Evolutionary conservation across 163 green algal genomes (phyloP).

Genomic region (Chlorella variabilis): DNA sequence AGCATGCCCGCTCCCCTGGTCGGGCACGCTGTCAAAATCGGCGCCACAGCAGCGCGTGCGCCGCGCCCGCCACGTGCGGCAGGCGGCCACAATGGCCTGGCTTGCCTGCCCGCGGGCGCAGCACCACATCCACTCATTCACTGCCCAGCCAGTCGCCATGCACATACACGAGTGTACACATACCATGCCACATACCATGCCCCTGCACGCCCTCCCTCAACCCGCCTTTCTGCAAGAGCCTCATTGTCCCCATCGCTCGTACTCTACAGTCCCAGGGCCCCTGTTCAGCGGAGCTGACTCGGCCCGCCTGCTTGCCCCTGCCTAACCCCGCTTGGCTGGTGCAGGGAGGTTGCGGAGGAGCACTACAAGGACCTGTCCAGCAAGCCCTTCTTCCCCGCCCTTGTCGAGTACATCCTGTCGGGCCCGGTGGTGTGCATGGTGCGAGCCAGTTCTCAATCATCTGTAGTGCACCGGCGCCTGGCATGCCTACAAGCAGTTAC

Average conservation of each 20-base stretch:
- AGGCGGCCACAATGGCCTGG: neutral
- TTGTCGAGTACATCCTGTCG: slow-evolving; percentile 97
- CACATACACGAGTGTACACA: too few species aligned
- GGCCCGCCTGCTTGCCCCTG: too few species aligned
- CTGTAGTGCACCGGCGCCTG: too few species aligned
- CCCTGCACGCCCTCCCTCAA: neutral
- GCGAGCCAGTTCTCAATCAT: neutral
- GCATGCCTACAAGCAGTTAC: too few species aligned
- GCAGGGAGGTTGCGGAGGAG: slow-evolving; percentile 84
- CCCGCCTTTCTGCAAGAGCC: too few species aligned
- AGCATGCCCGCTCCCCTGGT: slow-evolving; percentile 20
- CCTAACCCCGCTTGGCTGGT: neutral
- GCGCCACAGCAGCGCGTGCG: slow-evolving; percentile 11
- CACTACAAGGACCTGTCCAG: slow-evolving; percentile 96
- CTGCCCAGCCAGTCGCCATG: neutral
- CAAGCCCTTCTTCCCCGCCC: slow-evolving; percentile 94
- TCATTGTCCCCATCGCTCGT: too few species aligned
- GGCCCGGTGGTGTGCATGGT: slow-evolving; percentile 97
- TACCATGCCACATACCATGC: neutral
- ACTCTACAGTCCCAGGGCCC: too few species aligned
- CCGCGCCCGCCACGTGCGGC: neutral
- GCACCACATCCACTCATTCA: neutral
- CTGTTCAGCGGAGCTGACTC: too few species aligned
- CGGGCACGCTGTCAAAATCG: slow-evolving; percentile 32
- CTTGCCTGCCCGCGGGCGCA: neutral